Base-by-base conservation (phyloP, 139 green algal species). In the Yamagishiella unicocca region DNA sequence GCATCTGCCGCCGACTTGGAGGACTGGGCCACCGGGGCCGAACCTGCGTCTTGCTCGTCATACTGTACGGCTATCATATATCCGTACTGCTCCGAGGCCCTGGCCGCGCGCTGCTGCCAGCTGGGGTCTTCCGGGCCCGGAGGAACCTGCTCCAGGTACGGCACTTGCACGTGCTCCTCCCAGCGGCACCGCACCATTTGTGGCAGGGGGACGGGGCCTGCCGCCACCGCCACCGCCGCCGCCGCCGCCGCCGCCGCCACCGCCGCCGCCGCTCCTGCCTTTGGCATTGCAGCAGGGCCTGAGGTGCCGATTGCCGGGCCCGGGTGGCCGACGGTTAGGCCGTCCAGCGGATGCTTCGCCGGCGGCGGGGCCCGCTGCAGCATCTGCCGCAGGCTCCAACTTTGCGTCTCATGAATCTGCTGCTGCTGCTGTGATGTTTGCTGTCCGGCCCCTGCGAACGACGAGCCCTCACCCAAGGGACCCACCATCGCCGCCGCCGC, bases 111-210 rank as follows among this genome's bases (percentile, higher is more conserved):
- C 43, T 77, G 10, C 80, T 78, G 80, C 80, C 80, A 86, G 9
- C 31, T 42, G 17, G 64, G 80, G 1, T 82, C 74, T 1, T 55
- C 80, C 5, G 42, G 19, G 33, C 17, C 80, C 0, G 80, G 31
- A 1, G 61, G 29, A 14, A 86, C 64, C 1, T n/a, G 24, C 45
- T 86, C 80, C 4, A 86, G 7, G 42, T 78, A 77, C 64, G 80
- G 62, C 80, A 66, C 2, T 17, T 61, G 80, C 29, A 55, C 43
- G 1, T 67, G 62, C 43, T 54, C 64, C 43, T 85, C 79, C 79
- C 79, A 85, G 19, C 62, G 79, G 79, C 80, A 86, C 1, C 80
- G 80, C 5, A 86, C 45, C 80, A 86, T 86, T 7, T 86, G 80
- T 19, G 80, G 80, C 80, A 86, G 42, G 14, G 54, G 46, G 19